These are phyloP conservation scores for Aureobasidium namibiae DNA, from an alignment of 2,329 filamentous ascomycete genomes.

Conservation along the genomic window DNA sequence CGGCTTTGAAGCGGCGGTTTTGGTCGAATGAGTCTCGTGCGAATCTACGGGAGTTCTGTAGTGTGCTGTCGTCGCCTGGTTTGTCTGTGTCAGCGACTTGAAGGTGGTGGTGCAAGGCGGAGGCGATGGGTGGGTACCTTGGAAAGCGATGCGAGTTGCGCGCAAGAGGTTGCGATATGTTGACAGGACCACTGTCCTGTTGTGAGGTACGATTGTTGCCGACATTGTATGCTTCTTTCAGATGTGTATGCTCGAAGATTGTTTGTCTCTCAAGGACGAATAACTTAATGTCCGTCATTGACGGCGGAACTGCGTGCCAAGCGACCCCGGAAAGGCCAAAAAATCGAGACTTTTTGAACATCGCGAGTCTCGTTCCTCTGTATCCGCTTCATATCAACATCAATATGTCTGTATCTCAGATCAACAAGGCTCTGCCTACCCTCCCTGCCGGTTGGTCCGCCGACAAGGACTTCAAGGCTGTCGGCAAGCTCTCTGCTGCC, in stretches of 20 bases:
- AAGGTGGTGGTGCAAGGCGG: neutral
- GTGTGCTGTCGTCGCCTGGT: slow-evolving; percentile 60
- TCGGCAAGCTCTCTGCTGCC: slow-evolving; percentile 67
- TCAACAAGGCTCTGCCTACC: slow-evolving; percentile 60
- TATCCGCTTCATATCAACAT: slow-evolving; percentile 2
- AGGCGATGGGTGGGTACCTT: slow-evolving; percentile 46
- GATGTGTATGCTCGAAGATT: neutral
- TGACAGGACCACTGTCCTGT: slow-evolving; percentile 53
- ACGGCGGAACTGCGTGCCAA: neutral
- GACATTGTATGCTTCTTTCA: neutral
- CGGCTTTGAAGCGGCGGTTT: slow-evolving; percentile 51
- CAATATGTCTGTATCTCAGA: slow-evolving; percentile 57
- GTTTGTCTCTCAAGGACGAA: neutral
- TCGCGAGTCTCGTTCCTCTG: neutral
- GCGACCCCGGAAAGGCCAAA: neutral
- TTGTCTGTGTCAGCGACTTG: neutral
- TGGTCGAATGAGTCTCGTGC: slow-evolving; percentile 67
- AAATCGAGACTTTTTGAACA: slow-evolving; percentile 7
- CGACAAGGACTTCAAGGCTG: slow-evolving; percentile 85
- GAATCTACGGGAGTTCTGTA: slow-evolving; percentile 62
- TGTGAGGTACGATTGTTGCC: slow-evolving; percentile 12
- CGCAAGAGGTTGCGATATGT: slow-evolving; percentile 79
- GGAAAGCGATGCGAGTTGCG: slow-evolving; percentile 72
- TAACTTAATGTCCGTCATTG: neutral
- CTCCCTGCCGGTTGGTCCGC: slow-evolving; percentile 74